These are phyloP conservation scores for Coniochaeta sp. DNA, from an alignment of 2,329 filamentous ascomycete genomes.

Conservation along the genomic window DNA sequence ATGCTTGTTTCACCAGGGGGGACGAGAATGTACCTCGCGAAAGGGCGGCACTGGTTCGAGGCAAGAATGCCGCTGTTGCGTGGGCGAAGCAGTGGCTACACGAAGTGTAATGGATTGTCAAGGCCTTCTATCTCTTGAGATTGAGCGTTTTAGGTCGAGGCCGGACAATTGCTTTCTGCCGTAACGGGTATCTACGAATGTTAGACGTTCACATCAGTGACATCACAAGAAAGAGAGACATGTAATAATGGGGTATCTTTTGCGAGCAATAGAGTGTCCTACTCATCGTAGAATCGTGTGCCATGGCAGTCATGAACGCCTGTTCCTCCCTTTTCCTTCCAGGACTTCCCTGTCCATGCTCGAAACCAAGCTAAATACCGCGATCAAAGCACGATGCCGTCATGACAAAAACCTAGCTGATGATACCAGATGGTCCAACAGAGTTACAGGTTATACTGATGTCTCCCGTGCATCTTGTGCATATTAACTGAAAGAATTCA, in stretches of 20 bases:
- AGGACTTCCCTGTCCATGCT: background rate
- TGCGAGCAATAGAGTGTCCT: background rate
- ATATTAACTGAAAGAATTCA: too few species aligned
- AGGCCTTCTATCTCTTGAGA: too few species aligned
- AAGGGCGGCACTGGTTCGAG: conserved; percentile 35
- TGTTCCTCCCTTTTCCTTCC: background rate
- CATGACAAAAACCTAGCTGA: background rate
- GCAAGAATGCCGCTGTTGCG: conserved; percentile 35
- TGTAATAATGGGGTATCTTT: background rate
- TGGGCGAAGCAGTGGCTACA: conserved; percentile 31
- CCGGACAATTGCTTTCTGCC: too few species aligned
- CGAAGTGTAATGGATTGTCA: too few species aligned
- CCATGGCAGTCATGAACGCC: background rate
- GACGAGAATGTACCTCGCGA: conserved; percentile 29
- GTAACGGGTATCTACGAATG: too few species aligned
- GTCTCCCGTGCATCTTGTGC: too few species aligned
- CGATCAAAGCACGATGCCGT: background rate
- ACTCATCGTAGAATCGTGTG: background rate
- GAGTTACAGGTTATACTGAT: too few species aligned
- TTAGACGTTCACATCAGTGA: too few species aligned
- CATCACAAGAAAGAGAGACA: background rate
- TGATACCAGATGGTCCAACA: too few species aligned
- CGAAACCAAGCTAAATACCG: background rate
- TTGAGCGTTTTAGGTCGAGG: too few species aligned
- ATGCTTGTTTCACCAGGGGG: conserved; percentile 37